These are phyloP conservation scores for Aspergillus novofumigatus DNA, from an alignment of 2,329 filamentous ascomycete genomes.

Conservation along the genomic window DNA sequence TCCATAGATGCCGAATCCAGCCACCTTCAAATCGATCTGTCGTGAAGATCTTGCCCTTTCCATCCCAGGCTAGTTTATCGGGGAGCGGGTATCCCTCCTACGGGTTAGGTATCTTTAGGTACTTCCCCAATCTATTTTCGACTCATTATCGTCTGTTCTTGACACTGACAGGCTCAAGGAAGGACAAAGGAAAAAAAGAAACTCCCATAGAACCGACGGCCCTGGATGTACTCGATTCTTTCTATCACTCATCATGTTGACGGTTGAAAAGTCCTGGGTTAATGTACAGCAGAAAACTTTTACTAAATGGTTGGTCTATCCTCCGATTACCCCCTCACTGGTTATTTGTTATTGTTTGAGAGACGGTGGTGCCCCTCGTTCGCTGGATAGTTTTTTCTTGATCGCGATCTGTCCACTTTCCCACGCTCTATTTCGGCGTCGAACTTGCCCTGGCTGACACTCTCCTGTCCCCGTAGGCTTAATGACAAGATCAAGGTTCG, in stretches of 20 bases:
- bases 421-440: not conserved
- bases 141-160: constrained; percentile 3
- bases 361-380: not conserved
- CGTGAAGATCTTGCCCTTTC: constrained; percentile 19
- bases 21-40: not conserved
- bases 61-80: constrained; percentile 8
- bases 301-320: constrained; percentile 73
- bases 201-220: constrained; percentile 9
- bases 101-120: not conserved
- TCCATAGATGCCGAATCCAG: not conserved
- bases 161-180: not conserved
- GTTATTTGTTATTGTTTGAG: not conserved
- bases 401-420: not conserved
- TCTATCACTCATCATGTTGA: constrained; percentile 37
- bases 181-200: not conserved
- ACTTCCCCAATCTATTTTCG: not conserved
- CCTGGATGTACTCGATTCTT: constrained; percentile 27
- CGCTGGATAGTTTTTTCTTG: constrained; percentile 1
- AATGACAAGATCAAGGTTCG: constrained; percentile 88
- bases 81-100: not conserved
- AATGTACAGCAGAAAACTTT: constrained; percentile 97
- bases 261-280: constrained; percentile 60
- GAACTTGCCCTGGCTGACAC: not conserved
- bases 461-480: constrained; percentile 56
- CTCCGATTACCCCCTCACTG: not conserved